phyloP scores from a whole-genome alignment of 805 yeast genomes.

The Nadsonia fulvescens region DNA sequence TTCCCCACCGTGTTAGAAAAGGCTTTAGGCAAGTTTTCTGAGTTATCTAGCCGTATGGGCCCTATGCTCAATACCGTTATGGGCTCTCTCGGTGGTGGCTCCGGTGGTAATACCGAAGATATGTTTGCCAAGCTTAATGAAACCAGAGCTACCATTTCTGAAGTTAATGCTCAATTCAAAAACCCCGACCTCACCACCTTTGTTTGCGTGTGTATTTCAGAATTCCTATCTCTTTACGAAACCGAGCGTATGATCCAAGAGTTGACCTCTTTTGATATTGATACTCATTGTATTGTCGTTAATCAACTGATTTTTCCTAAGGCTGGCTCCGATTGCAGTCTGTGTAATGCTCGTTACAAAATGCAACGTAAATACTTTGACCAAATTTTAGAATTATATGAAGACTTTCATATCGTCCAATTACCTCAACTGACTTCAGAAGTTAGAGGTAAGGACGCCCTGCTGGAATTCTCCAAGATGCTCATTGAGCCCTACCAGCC shows the following conservation, averaged over 20 bases:
- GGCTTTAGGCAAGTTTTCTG: constrained; percentile 71
- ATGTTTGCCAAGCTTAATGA: constrained; percentile 64
- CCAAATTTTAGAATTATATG: constrained; percentile 90
- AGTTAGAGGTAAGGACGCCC: constrained; percentile 79
- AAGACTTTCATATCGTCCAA: constrained; percentile 89
- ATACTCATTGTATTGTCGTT: constrained; percentile 88
- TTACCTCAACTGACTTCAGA: constrained; percentile 92
- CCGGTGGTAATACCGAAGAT: constrained; percentile 29
- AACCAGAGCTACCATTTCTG: constrained; percentile 61
- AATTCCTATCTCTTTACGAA: constrained; percentile 86
- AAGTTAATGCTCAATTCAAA: constrained; percentile 87
- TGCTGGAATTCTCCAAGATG: constrained; percentile 68
- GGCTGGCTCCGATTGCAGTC: constrained; percentile 50
- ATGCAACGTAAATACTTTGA: constrained; percentile 91
- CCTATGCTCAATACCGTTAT: constrained; percentile 72
- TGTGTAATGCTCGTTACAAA: constrained; percentile 84
- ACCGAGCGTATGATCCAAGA: constrained; percentile 97
- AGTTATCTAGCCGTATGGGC: constrained; percentile 71
- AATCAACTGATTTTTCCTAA: constrained; percentile 86
- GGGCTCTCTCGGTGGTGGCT: constrained; percentile 31
- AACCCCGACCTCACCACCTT: constrained; percentile 86
- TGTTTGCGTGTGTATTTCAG: constrained; percentile 94
- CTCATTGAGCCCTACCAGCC: constrained; percentile 66
- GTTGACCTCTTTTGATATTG: constrained; percentile 84
- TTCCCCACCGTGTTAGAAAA: constrained; percentile 85